Conservation (phyloP, 345 rosid species). For the Gossypium thurberi region DNA sequence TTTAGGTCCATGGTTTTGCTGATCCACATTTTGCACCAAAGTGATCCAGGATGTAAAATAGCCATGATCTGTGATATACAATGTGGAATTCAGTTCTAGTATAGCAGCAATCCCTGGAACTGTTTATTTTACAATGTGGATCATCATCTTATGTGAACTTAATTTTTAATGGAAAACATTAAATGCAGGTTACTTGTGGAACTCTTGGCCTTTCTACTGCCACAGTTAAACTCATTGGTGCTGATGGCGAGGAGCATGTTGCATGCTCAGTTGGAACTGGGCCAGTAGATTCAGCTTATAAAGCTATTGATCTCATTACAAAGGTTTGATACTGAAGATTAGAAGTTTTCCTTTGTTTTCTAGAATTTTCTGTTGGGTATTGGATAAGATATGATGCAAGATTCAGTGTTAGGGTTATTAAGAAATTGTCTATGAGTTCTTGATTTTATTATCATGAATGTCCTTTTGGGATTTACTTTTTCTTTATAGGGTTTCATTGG, state of each 20-base stretch:
- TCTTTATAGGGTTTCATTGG: not conserved
- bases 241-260: constrained; percentile 59
- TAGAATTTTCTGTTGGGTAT: not conserved
- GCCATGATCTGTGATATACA: not conserved
- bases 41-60: not conserved
- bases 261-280: constrained; percentile 90
- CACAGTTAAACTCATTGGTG: constrained; percentile 70
- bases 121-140: not conserved
- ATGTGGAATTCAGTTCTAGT: not conserved
- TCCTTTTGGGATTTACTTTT: not conserved
- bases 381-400: not conserved
- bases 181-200: constrained; percentile 80
- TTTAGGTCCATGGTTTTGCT: not conserved
- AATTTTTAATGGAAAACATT: constrained; percentile 1
- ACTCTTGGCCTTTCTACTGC: constrained; percentile 89
- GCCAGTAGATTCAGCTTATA: constrained; percentile 97
- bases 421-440: not conserved
- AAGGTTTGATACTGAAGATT: constrained; percentile 38
- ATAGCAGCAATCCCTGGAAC: not conserved
- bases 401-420: not conserved
- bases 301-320: constrained; percentile 82
- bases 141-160: not conserved
- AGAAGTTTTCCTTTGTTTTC: not conserved
- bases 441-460: not conserved
- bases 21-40: not conserved